Base-by-base conservation (phyloP, 306 rosid species). In the Fagus crenata region DNA sequence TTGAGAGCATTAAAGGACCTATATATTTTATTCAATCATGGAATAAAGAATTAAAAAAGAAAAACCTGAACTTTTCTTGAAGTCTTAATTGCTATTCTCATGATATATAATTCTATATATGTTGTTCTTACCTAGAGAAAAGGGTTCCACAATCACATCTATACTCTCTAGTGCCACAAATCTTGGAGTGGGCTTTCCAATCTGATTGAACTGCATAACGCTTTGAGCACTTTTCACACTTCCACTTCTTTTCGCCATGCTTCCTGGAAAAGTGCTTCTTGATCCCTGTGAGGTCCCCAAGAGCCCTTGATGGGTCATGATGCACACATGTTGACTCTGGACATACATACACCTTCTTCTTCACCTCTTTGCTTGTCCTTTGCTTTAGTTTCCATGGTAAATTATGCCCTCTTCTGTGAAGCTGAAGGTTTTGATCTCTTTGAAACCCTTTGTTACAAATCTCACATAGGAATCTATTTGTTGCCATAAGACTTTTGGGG, bases 171-270 rank as follows among this genome's bases (percentile, higher is more conserved):
- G 98, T 93, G 80, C 98, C 98, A 82, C 98, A 93, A 75, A 89
- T 86, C 83, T 93, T 91, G 81, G 93, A 93, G 83, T 93, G 98
- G 56, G 98, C 98, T 81, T 93, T 93, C 97, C 98, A 93, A 67
- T 93, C 98, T 0, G 98, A 93, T 56, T 91, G 96, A 87, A 93
- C 98, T 1, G 98, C 98, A 36, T 93, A 93, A 37, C 87, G 87
- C 83, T 93, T 93, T 2, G 97, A 91, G 75, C 98, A 93, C 70
- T 91, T 93, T 1, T 91, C 98, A 77, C 98, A 93, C 73, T 93
- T 93, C 97, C 97, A 93, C 36, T 89, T 91, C 89, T 93, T 93
- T 87, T 93, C 98, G 0, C 97, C 96, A 12, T 93, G 98, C 88
- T 93, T 93, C 74, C 98, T 88, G 74, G 67, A 88, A 61, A 93